A percentile compares a stretch with the other conserved stretches of the same genome.
Conservation (phyloP, 176 grass and related monocot species). For the Triticum dicoccoides region DNA sequence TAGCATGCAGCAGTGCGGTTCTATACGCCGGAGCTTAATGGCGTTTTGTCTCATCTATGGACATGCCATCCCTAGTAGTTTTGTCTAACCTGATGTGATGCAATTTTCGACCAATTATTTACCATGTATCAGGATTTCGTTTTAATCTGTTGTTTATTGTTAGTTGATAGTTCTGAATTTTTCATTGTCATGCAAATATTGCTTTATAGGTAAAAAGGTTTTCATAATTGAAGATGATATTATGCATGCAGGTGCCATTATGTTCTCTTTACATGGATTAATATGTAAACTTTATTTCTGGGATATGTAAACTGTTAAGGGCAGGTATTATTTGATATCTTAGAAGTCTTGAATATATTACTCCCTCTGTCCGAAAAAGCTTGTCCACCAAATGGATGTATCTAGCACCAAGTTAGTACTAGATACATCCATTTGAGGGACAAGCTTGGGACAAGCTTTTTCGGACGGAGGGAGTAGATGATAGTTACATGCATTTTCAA, state of each 20-base stretch:
- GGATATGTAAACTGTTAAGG: background rate
- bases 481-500: background rate
- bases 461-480: background rate
- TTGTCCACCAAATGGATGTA: no score
- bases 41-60: background rate
- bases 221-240: background rate
- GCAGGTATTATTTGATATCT: background rate
- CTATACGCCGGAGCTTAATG: background rate
- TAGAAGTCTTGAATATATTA: background rate
- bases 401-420: no score
- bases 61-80: background rate
- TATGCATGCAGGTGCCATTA: background rate
- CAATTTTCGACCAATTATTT: background rate
- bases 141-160: background rate
- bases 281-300: background rate
- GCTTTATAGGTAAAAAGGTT: background rate
- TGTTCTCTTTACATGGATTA: background rate
- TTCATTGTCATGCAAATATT: background rate
- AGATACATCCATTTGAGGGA: no score
- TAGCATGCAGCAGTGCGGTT: background rate
- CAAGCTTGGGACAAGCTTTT: no score
- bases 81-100: background rate
- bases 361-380: no score
- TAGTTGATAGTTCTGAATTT: background rate
- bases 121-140: background rate